A percentile compares a stretch with the other conserved stretches of the same genome.
These are phyloP conservation scores for Pseudocercospora musae DNA, from an alignment of 2,329 filamentous ascomycete genomes.

Conservation along the genomic window DNA sequence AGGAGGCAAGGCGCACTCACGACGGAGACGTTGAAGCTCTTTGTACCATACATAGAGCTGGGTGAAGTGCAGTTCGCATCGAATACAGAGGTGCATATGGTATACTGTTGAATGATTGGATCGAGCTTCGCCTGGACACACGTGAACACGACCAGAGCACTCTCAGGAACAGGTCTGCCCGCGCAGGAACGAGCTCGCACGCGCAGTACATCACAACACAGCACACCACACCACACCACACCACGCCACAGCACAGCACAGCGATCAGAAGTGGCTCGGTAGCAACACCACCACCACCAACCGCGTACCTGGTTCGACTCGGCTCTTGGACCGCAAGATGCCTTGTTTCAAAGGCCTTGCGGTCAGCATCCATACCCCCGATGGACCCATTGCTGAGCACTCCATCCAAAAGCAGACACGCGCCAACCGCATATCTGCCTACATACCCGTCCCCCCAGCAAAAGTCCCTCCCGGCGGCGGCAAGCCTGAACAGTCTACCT, in stretches of 20 bases:
- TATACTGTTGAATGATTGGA: background rate
- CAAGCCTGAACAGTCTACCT: constrained; percentile 88
- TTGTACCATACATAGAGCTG: background rate
- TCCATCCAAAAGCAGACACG: constrained; percentile 92
- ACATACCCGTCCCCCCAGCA: constrained; percentile 91
- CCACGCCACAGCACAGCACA: background rate
- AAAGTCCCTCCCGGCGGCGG: constrained; percentile 65
- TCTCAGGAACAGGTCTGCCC: background rate
- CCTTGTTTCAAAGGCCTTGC: constrained; percentile 99
- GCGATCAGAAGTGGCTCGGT: background rate
- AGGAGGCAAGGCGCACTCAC: background rate
- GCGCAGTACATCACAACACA: no score
- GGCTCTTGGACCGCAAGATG: constrained; percentile 50
- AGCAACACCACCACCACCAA: background rate
- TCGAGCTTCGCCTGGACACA: background rate
- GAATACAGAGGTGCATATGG: no score
- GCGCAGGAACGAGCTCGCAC: background rate
- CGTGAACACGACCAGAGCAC: background rate
- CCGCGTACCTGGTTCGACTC: background rate
- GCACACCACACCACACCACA: background rate
- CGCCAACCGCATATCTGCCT: constrained; percentile 88
- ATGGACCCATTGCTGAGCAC: constrained; percentile 81
- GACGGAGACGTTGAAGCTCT: no score
- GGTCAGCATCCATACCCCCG: constrained; percentile 86
- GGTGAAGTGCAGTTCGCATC: background rate